Percentiles rank a stretch among this genome's conserved stretches.
Evolutionary conservation across 2,329 filamentous ascomycete species (phyloP).

Genomic region (Cytospora chrysosperma): DNA sequence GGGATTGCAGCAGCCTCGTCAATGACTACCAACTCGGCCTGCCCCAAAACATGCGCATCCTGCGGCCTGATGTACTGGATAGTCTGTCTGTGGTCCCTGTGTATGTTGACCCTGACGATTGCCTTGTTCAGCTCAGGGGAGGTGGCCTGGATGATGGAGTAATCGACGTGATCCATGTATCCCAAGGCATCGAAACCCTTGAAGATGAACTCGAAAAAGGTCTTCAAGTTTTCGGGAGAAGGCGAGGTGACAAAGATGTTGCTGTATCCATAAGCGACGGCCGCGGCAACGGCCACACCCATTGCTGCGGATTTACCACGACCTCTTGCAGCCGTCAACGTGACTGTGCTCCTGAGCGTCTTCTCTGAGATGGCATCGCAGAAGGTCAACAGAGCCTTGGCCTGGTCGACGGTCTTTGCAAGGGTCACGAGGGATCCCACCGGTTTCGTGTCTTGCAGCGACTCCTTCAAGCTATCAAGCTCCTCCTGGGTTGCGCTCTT

Average conservation of each 20-base stretch:
- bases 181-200: slow-evolving; percentile 94
- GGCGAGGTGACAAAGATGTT: slow-evolving; percentile 99
- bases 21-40: slow-evolving; percentile 93
- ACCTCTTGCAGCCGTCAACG: slow-evolving; percentile 88
- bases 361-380: slow-evolving; percentile 96
- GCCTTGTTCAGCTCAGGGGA: slow-evolving; percentile 99
- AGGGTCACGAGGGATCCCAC: slow-evolving; percentile 81
- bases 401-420: slow-evolving; percentile 90
- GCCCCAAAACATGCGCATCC: slow-evolving; percentile 90
- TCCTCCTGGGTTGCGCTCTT: slow-evolving; percentile 71
- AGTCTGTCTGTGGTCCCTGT: slow-evolving; percentile 91
- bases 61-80: slow-evolving; percentile 98
- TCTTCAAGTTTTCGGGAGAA: slow-evolving; percentile 97
- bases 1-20: slow-evolving; percentile 98
- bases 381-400: slow-evolving; percentile 94
- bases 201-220: slow-evolving; percentile 96
- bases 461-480: slow-evolving; percentile 83
- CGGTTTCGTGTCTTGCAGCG: slow-evolving; percentile 78
- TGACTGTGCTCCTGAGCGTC: slow-evolving; percentile 88
- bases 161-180: slow-evolving; percentile 94
- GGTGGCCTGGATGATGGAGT: slow-evolving; percentile 96
- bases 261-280: slow-evolving; percentile 93
- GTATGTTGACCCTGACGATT: slow-evolving; percentile 93
- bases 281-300: slow-evolving; percentile 90
- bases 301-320: slow-evolving; percentile 96